Base-by-base conservation (phyloP, 2,329 filamentous ascomycete genomes). In the Sporothrix phasma region DNA sequence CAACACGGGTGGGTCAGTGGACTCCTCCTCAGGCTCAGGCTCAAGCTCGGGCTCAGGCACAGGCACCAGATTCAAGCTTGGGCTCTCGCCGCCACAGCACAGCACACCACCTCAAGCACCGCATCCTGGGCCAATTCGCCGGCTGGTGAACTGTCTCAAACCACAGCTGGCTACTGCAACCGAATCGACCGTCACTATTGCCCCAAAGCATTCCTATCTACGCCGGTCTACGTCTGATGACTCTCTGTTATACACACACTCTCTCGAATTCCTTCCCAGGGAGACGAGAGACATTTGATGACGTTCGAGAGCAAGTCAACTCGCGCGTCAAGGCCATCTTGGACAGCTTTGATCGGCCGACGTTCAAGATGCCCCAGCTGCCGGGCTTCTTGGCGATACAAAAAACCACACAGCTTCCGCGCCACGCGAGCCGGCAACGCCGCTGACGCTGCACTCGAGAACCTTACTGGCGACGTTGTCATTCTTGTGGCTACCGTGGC, bases 281-380 rank as follows among this genome's bases (percentile, higher is more conserved):
- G 92, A 1, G 90, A 97, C 71, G 90, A 93, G 70, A 84, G 85
- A 45, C 83, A 51, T 97, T 94, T 73, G 84, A 88, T 59, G 81
- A 94, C 73, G 85, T 96, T 13, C 84, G 87, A 49, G 88, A 90
- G 66, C 90, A 94, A 78, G 88, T 93, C 68, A 97, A 97, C 71
- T 91, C 89, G 69, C 84, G 93, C 47, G 81, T 94, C 71, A 96
- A 96, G 76, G 93, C 93, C 4, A 89, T 97, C 73, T 89, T 87
- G 71, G 92, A 97, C 73, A 95, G 88, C 71, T 84, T 90, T 67
- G 92, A 96, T 70, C 77, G 82, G 46, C 89, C 92, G 2, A 90
- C 86, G 63, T 88, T 92, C 75, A 90, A 86, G 71, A 80, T 91
- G 71, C 84, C 84, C 1, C 81, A 81, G 66, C 75, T 89, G 43